Base-by-base conservation (phyloP, 495 filamentous ascomycete genomes). In the Hypoxylon rickii region DNA sequence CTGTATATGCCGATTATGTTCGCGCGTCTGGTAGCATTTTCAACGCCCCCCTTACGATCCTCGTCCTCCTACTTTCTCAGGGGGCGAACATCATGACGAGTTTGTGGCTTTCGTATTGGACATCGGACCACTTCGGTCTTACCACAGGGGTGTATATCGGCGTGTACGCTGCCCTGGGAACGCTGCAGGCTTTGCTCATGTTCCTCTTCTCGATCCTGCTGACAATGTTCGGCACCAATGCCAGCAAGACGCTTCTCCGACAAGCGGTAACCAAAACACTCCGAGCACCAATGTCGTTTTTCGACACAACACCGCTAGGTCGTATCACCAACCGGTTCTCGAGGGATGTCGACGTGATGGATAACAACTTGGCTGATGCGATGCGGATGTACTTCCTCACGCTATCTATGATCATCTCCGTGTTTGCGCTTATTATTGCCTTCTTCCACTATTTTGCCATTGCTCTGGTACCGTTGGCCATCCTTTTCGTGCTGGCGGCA, bases 281-380 rank as follows among this genome's bases (percentile, higher is more conserved):
- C 33, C 83, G 92, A 40, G 93, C 94, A 0, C 94, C 94, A 0
- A 96, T 97, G 92, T 86, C 87, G 3, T 97, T 97, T 77, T 97
- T 97, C 75, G 94, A 97, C 60, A 97, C 93, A 0, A 98, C 94
- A 0, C 94, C 94, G 1, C 76, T 97, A 0, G 94, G 94, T n/a
- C 86, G 94, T 18, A 96, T 98, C 67, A 94, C 91, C 7, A 98
- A 97, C 67, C 89, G 94, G 16, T 98, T 98, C 73, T 93, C 92
- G 2, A 90, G 92, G 63, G 94, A 98, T 70, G 86, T 97, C 38
- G 88, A 96, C 63, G 87, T 89, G 24, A 95, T 98, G 91, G 94
- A 98, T 70, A 97, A 96, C 68, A 91, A 83, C 36, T 77, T 97
- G 7, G 86, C 87, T 0, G 94, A 97, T 65, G 86, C 90, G 6